These are phyloP conservation scores for Thalassiosira livingstoniorum DNA, from an alignment of 352 stramenopile genomes.

Conservation along the genomic window DNA sequence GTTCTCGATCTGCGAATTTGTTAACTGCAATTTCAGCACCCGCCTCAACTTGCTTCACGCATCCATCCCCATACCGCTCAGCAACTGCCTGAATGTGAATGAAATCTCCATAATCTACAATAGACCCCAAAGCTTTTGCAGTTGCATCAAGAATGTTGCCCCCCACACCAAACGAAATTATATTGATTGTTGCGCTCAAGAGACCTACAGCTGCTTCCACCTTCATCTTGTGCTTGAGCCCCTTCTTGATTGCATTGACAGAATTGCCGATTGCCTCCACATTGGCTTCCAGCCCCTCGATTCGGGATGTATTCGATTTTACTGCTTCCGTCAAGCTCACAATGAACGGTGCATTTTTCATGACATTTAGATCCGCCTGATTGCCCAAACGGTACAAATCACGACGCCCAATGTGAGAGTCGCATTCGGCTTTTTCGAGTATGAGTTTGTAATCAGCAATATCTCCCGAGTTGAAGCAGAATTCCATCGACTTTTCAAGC, in stretches of 20 bases:
- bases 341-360: constrained; percentile 7
- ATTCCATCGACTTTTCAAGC: not conserved
- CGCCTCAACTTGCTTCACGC: not conserved
- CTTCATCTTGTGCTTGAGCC: constrained; percentile 21
- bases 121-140: not conserved
- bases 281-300: constrained; percentile 18
- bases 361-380: not conserved
- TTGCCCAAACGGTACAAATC: not conserved
- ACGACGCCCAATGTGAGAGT: not conserved
- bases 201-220: constrained; percentile 4
- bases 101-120: constrained; percentile 20
- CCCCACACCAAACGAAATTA: constrained; percentile 7
- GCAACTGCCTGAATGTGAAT: constrained; percentile 1
- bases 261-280: constrained; percentile 9
- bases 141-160: constrained; percentile 11
- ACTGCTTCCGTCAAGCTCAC: not conserved
- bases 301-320: constrained; percentile 1
- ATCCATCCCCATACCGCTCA: not conserved
- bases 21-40: not conserved
- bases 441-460: constrained; percentile 13
- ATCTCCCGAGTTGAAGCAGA: not conserved
- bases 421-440: constrained; percentile 12
- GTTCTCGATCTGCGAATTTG: not conserved
- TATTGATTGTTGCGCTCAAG: constrained; percentile 3
- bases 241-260: constrained; percentile 6